Percentiles rank a stretch among this genome's conserved stretches.
These are phyloP conservation scores for Novymonas esmeraldas DNA, from an alignment of 208 protist genomes.

Conservation along the genomic window DNA sequence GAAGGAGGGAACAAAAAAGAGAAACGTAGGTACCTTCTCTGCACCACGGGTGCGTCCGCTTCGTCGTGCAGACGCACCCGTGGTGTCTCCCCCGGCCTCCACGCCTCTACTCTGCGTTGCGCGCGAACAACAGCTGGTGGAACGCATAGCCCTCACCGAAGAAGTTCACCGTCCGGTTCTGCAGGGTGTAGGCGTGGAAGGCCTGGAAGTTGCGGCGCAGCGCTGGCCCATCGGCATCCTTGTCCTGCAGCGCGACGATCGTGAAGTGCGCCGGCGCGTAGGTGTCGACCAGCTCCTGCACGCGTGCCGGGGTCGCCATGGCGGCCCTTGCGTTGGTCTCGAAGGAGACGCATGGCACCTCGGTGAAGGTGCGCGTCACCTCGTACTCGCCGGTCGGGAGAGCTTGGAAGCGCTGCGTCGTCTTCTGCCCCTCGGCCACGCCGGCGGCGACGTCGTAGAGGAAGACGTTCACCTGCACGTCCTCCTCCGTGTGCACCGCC, in stretches of 20 bases:
- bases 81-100: not conserved
- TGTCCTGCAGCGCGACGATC: constrained; percentile 72
- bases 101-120: constrained; percentile 10
- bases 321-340: constrained; percentile 70
- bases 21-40: no score
- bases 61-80: no score
- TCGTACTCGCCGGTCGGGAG: constrained; percentile 62
- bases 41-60: not conserved
- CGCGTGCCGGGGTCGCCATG: constrained; percentile 26
- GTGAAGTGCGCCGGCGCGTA: constrained; percentile 68
- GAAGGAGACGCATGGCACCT: constrained; percentile 57
- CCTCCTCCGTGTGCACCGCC: constrained; percentile 39
- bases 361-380: constrained; percentile 56
- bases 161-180: constrained; percentile 72
- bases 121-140: constrained; percentile 70
- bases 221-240: constrained; percentile 26
- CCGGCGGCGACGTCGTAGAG: constrained; percentile 57
- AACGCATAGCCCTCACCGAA: constrained; percentile 85
- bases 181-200: constrained; percentile 57
- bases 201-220: constrained; percentile 38
- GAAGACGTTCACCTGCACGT: constrained; percentile 83
- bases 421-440: constrained; percentile 22
- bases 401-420: constrained; percentile 35
- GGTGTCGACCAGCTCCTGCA: constrained; percentile 51
- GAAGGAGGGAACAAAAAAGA: not conserved